Evolutionary conservation across 495 filamentous ascomycete species (phyloP).

Genomic region (Penicillium canescens): DNA sequence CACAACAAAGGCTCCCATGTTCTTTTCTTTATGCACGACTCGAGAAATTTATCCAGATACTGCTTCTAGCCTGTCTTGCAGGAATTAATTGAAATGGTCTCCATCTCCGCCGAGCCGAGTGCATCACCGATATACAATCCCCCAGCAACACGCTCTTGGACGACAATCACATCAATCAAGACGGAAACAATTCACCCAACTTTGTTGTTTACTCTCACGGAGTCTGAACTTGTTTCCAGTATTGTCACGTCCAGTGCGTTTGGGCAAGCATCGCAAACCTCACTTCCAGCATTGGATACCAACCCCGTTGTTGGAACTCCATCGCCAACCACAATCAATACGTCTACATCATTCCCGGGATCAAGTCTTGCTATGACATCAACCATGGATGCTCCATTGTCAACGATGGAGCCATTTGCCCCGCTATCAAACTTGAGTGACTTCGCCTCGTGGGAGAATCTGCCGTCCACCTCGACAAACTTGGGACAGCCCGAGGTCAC

Average conservation of each 20-base stretch:
- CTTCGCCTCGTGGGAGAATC: no score
- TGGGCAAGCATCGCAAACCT: neutral
- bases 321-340: no score
- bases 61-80: neutral
- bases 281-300: neutral
- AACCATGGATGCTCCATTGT: no score
- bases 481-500: neutral
- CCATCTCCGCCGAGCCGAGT: neutral
- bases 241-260: neutral
- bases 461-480: no score
- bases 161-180: slow-evolving; percentile 3
- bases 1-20: slow-evolving; percentile 3
- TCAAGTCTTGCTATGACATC: no score
- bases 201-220: neutral
- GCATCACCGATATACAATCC: neutral
- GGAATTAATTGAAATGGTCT: no score
- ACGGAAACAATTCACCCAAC: slow-evolving; percentile 5
- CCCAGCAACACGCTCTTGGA: neutral
- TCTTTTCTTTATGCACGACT: neutral
- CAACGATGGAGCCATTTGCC: no score
- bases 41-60: neutral
- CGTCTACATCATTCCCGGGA: no score
- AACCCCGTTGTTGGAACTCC: neutral
- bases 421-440: no score
- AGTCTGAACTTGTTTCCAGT: neutral